Conservation (phyloP, 345 rosid species). For the Trapa incisa region DNA sequence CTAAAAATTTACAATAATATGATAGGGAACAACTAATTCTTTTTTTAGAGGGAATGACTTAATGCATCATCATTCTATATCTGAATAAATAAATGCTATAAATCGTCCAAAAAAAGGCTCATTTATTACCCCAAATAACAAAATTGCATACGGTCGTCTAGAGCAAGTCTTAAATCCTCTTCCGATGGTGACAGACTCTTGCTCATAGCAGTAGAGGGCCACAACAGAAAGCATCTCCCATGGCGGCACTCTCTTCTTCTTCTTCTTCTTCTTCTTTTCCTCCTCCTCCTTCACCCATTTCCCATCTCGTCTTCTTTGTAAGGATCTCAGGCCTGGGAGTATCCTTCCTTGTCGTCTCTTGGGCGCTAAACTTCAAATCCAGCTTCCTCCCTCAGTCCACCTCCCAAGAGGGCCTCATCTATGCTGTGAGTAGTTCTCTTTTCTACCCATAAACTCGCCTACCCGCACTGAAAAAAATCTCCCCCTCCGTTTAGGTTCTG, state of each 20-base stretch:
- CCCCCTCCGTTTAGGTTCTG: not conserved
- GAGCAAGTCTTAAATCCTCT: not conserved
- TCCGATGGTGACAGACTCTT: not conserved
- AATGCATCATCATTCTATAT: too few species aligned
- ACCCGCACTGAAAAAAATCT: not conserved
- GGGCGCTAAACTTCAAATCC: slow-evolving; percentile 56
- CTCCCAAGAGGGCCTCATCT: slow-evolving; percentile 42
- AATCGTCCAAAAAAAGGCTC: too few species aligned
- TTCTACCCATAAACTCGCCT: too few species aligned
- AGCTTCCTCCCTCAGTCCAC: slow-evolving; percentile 46
- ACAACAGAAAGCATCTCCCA: not conserved
- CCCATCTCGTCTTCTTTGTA: slow-evolving; percentile 46
- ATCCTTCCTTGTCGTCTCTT: slow-evolving; percentile 45
- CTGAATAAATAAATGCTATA: too few species aligned
- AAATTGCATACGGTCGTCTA: not conserved
- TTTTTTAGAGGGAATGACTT: too few species aligned
- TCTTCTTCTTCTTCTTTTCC: not conserved
- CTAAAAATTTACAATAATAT: too few species aligned
- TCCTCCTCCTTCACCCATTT: slow-evolving; percentile 14
- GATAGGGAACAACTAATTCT: too few species aligned
- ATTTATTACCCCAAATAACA: not conserved
- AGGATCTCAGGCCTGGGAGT: slow-evolving; percentile 49
- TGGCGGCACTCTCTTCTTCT: slow-evolving; percentile 10
- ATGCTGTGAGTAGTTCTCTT: slow-evolving; percentile 30
- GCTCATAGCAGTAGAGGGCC: not conserved